A percentile compares a stretch with the other conserved stretches of the same genome.
These are phyloP conservation scores for Suhomyces atakaporum DNA, from an alignment of 1,139 yeast species.

Conservation along the genomic window DNA sequence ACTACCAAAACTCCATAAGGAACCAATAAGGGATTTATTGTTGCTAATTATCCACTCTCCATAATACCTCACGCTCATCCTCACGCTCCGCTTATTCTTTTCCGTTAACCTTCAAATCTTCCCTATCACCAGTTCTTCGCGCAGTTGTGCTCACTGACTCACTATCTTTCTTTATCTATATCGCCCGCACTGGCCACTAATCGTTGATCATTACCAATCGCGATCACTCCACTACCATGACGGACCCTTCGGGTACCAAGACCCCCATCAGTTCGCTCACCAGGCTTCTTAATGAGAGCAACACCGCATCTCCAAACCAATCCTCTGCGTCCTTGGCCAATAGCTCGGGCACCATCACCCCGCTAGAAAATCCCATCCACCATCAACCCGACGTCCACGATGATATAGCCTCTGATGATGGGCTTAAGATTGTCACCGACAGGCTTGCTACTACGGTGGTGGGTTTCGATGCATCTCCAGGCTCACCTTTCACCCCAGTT, in stretches of 20 bases:
- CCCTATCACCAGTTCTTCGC: no score
- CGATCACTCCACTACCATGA: neutral
- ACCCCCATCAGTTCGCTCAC: constrained; percentile 43
- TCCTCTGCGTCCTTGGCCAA: constrained; percentile 24
- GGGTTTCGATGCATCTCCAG: constrained; percentile 18
- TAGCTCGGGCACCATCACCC: constrained; percentile 20
- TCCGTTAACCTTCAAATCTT: no score
- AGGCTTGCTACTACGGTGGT: constrained; percentile 12
- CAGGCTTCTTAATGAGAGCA: constrained; percentile 42
- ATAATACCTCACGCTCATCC: no score
- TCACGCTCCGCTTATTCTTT: no score
- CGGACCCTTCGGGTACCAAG: constrained; percentile 11
- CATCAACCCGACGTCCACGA: no score
- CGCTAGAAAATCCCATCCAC: no score
- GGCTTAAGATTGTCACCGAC: constrained; percentile 11
- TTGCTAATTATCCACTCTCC: no score
- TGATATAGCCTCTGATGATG: no score
- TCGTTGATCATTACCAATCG: neutral
- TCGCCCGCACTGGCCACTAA: neutral
- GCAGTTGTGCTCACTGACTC: neutral
- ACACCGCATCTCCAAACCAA: constrained; percentile 30
- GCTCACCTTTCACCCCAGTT: constrained; percentile 19
- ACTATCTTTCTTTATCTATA: neutral
- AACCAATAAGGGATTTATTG: no score
- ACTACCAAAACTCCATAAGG: no score